phyloP scores from a whole-genome alignment of 2,329 filamentous ascomycete genomes.

The Cladosporium sp. region DNA sequence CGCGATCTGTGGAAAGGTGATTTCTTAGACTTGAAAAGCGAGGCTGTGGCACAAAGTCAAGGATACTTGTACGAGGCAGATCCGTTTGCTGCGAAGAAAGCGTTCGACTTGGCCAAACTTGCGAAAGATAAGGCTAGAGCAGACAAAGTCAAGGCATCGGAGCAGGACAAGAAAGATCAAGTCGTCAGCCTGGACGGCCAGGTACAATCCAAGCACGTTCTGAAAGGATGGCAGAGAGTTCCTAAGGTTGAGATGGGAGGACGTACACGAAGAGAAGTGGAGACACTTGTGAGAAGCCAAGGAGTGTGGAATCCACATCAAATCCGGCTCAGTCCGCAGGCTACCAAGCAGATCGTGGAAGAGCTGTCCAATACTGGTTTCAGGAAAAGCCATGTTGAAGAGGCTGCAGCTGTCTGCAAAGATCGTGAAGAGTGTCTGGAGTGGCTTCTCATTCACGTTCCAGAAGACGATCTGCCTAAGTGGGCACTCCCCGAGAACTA shows the following conservation, averaged over 20 bases:
- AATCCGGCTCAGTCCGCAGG: constrained; percentile 61
- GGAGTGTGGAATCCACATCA: constrained; percentile 85
- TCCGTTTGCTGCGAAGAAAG: constrained; percentile 78
- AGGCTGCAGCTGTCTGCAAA: constrained; percentile 84
- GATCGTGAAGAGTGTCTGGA: constrained; percentile 90
- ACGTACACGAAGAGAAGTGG: constrained; percentile 74
- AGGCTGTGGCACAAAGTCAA: constrained; percentile 73
- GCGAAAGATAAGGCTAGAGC: constrained; percentile 76
- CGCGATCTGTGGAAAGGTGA: constrained; percentile 86
- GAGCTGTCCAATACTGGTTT: constrained; percentile 82
- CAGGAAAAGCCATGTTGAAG: constrained; percentile 82
- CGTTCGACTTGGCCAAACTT: constrained; percentile 75
- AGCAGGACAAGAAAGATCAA: constrained; percentile 62
- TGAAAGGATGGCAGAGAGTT: constrained; percentile 75
- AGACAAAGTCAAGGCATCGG: constrained; percentile 61
- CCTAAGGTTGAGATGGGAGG: constrained; percentile 93
- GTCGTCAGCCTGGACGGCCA: constrained; percentile 38
- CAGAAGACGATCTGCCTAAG: constrained; percentile 89
- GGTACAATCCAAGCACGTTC: constrained; percentile 38
- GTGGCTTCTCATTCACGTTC: constrained; percentile 95
- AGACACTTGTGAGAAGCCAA: constrained; percentile 73
- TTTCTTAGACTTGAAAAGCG: constrained; percentile 77
- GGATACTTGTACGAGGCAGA: constrained; percentile 95
- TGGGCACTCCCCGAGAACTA: constrained; percentile 94
- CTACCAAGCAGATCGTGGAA: constrained; percentile 63